Conservation (phyloP, 2,329 filamentous ascomycete species). For the Penicillium sp. region DNA sequence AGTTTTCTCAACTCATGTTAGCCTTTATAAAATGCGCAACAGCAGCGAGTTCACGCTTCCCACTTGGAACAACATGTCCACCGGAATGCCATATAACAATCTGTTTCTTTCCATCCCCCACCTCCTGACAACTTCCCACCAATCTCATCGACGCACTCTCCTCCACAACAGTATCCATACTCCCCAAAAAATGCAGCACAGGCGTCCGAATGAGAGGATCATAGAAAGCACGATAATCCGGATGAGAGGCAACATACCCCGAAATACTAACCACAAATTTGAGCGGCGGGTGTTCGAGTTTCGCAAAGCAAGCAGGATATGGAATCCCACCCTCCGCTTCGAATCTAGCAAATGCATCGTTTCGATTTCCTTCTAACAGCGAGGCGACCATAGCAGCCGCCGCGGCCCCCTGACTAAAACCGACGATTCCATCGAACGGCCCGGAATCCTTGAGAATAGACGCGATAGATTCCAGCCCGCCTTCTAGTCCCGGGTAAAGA, state of each 20-base stretch:
- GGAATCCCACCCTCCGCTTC: too few species aligned
- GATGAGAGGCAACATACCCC: too few species aligned
- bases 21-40: background rate
- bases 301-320: too few species aligned
- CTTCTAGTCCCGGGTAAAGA: too few species aligned
- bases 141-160: background rate
- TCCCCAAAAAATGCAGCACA: background rate
- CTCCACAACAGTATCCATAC: background rate
- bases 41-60: background rate
- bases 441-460: too few species aligned
- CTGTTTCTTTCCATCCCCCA: background rate
- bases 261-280: background rate
- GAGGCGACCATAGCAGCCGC: too few species aligned
- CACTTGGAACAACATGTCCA: background rate
- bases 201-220: background rate
- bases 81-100: background rate
- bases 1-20: background rate
- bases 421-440: too few species aligned
- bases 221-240: background rate
- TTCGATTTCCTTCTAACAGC: too few species aligned
- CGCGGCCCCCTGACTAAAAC: too few species aligned
- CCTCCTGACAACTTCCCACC: background rate
- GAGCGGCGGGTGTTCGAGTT: too few species aligned
- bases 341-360: too few species aligned
- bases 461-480: too few species aligned